phyloP scores from a whole-genome alignment of 1,139 yeast species.

The Diutina mesorugosa region DNA sequence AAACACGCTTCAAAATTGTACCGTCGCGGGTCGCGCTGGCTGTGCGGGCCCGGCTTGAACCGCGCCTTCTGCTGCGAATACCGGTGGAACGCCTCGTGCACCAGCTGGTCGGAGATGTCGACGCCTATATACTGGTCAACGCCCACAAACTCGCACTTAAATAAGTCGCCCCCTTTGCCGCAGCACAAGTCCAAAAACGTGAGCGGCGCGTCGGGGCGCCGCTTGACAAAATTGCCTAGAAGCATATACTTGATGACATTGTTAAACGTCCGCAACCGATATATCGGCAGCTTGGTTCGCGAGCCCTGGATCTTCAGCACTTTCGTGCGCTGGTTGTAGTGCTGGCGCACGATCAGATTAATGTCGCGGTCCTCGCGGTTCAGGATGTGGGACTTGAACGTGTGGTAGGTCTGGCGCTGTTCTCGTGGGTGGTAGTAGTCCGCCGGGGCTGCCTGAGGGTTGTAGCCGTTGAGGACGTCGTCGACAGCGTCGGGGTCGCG shows the following conservation, averaged over 20 bases:
- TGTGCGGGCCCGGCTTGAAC: constrained; percentile 14
- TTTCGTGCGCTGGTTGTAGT: constrained; percentile 77
- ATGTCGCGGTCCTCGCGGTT: constrained; percentile 15
- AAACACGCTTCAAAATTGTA: constrained; percentile 60
- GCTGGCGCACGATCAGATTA: constrained; percentile 59
- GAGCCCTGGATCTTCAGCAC: constrained; percentile 46
- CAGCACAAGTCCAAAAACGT: constrained; percentile 74
- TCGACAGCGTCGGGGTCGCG: not conserved
- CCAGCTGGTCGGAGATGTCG: constrained; percentile 83
- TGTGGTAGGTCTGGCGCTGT: not conserved
- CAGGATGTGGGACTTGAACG: not conserved
- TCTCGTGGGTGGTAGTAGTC: not conserved
- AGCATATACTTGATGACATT: constrained; percentile 83
- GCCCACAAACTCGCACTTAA: constrained; percentile 71
- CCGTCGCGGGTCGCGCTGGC: constrained; percentile 29
- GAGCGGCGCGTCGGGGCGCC: constrained; percentile 25
- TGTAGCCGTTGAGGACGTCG: not conserved
- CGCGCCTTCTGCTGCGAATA: constrained; percentile 36
- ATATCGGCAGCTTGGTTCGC: constrained; percentile 71
- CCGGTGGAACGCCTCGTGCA: constrained; percentile 72
- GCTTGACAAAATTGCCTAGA: constrained; percentile 52
- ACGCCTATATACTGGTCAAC: constrained; percentile 76
- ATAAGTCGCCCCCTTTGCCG: constrained; percentile 96
- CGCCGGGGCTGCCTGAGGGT: not conserved
- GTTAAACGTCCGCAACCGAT: constrained; percentile 77